phyloP scores from a whole-genome alignment of 495 filamentous ascomycete species.

The Aspergillus bertholletiae region DNA sequence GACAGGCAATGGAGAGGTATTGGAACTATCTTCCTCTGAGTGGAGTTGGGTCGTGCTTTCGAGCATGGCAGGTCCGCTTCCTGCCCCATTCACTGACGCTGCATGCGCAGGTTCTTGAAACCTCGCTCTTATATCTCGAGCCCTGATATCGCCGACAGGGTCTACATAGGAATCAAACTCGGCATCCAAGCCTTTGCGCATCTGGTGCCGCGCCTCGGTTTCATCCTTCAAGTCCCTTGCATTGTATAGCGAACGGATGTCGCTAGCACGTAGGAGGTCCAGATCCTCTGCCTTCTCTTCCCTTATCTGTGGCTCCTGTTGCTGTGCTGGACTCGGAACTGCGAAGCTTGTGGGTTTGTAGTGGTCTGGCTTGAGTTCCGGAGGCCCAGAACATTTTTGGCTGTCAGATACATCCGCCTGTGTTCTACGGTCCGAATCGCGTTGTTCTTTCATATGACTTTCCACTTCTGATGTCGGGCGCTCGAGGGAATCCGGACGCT shows the following conservation, averaged over 20 bases:
- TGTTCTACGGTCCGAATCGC: not conserved
- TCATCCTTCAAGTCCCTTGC: constrained; percentile 23
- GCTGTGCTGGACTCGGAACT: not conserved
- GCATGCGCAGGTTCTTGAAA: not conserved
- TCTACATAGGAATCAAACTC: constrained; percentile 23
- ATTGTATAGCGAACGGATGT: constrained; percentile 45
- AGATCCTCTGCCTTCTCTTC: constrained; percentile 32
- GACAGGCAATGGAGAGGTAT: not conserved
- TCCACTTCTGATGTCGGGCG: not conserved
- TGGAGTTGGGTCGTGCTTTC: not conserved
- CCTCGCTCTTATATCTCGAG: not conserved
- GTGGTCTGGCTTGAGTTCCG: not conserved
- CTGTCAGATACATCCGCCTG: not conserved
- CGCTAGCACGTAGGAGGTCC: constrained; percentile 42
- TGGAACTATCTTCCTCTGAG: not conserved
- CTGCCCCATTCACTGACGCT: not conserved
- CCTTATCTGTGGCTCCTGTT: not conserved
- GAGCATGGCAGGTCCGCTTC: no score
- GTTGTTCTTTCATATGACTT: not conserved
- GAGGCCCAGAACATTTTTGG: not conserved
- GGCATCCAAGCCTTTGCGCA: constrained; percentile 26
- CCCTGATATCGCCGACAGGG: constrained; percentile 14
- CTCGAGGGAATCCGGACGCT: not conserved
- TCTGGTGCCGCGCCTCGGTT: constrained; percentile 20
- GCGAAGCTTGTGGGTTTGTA: not conserved